Evolutionary conservation across 2,329 filamentous ascomycete species (phyloP), one percentile per base, ranked within the genome.

Genomic region (Blumeria hordei): DNA sequence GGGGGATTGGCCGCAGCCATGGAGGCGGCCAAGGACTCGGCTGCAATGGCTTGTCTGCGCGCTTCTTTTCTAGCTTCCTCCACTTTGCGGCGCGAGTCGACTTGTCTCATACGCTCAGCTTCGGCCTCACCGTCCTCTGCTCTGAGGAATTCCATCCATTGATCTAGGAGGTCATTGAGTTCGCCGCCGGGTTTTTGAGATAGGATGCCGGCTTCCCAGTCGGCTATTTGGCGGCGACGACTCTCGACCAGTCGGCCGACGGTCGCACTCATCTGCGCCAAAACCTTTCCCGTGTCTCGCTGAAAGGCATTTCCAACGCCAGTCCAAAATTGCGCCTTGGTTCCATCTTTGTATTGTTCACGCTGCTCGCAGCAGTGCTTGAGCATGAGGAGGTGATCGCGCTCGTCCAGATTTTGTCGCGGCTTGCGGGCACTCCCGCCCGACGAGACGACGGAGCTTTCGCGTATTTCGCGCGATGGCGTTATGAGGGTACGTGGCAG

Each of bases 211-310:
- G 60, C 60, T 51, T 65, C 63, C 63, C 63, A 65, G 57, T 65
- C 64, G 9, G 62, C 57, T 11, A 65, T 60, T 47, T 65, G 63
- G 47, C 64, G 57, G 47, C 64, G 59, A 36, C 64, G 59, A 11
- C 56, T 55, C 54, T 65, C 64, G 45, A 64, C 63, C 44, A 65
- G 58, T 58, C 64, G 58, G 35, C 60, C 64, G 8, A 65, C 64
- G 4, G 64, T 65, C 44, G 64, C 64, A 55, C 63, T 65, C 64
- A 65, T 65, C 56, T 65, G 64, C 9, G 64, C 64, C 3, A 65
- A 51, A 6, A 64, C 53, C 53, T 65, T 65, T 6, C 63, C 63
- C 3, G 63, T 64, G 21, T 63, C 62, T 36, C 58, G 49, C 54
- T 63, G 63, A 53, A 65, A 65, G 3, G 62, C 61, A 18, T 58